Conservation (phyloP, 2,329 filamentous ascomycete genomes). For the Aspergillus sp. region DNA sequence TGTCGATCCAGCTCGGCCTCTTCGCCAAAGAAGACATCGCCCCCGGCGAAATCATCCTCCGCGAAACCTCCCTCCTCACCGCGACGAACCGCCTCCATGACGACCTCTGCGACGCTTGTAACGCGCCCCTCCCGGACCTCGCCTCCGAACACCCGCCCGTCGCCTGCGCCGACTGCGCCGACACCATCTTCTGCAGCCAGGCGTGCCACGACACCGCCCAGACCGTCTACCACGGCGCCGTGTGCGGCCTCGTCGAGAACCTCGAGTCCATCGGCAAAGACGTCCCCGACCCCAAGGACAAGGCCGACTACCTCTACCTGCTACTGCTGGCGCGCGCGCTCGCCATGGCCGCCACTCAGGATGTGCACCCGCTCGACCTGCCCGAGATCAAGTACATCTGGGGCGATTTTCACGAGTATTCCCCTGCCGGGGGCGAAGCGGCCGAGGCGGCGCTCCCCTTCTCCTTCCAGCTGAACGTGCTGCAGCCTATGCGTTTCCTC, state of each 20-base stretch:
- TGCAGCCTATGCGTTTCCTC: slow-evolving; percentile 59
- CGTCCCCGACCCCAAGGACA: slow-evolving; percentile 54
- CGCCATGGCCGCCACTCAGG: slow-evolving; percentile 60
- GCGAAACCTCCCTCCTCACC: slow-evolving; percentile 81
- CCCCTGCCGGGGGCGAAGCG: slow-evolving; percentile 12
- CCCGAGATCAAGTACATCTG: slow-evolving; percentile 63
- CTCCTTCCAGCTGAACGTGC: slow-evolving; percentile 59
- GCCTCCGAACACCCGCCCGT: slow-evolving; percentile 35
- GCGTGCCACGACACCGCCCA: slow-evolving; percentile 56
- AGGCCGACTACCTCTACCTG: slow-evolving; percentile 59
- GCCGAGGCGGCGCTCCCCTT: slow-evolving; percentile 53
- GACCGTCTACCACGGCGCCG: slow-evolving; percentile 55
- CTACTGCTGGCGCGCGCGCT: slow-evolving; percentile 58
- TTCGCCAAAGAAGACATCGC: slow-evolving; percentile 81
- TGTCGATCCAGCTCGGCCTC: slow-evolving; percentile 74
- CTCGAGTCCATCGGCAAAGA: slow-evolving; percentile 59
- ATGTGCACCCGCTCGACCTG: slow-evolving; percentile 57
- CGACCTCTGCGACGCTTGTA: slow-evolving; percentile 85
- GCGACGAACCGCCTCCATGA: slow-evolving; percentile 87
- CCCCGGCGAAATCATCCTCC: slow-evolving; percentile 72
- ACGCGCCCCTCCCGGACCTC: slow-evolving; percentile 65
- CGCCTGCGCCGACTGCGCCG: slow-evolving; percentile 55
- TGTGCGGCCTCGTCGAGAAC: slow-evolving; percentile 52
- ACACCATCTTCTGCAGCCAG: slow-evolving; percentile 60
- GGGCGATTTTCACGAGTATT: slow-evolving; percentile 57